Evolutionary conservation across 1,284 basidiomycete species (phyloP), one percentile per base, ranked within the genome.

Genomic region (Pseudozyma sp.): DNA sequence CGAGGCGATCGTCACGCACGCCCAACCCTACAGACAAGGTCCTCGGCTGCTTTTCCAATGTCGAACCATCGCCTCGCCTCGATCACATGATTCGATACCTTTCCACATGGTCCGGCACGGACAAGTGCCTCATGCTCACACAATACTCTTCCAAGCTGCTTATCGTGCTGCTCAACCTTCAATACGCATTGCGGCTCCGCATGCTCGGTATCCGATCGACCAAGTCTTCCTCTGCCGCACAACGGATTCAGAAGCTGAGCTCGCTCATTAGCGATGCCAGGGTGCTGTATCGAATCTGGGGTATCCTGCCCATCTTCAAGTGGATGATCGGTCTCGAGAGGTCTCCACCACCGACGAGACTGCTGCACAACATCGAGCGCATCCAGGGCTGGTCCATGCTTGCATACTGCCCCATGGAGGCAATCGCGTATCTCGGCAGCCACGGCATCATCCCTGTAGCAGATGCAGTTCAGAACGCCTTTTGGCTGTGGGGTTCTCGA

Each of bases 311-410:
- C 39, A 84, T 84, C 54, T 24, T 83, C 53, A 74, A 84, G 66
- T 84, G 82, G 82, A 83, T 84, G 78, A 76, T 82, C 47, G 59
- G 71, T 34, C 46, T 84, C 11, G 82, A 83, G 63, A 58, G 77
- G 29, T 59, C 68, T 1, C 80, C 79, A 24, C 82, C 81, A 17
- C 79, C 79, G 2, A 82, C 79, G 1, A 48, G 75, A 19, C 59
- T 81, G 33, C 59, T 84, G 50, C 79, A 80, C 68, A 77, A 79
- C 56, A 78, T 84, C 33, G 82, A 84, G 73, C 71, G 82, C 6
- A 73, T 84, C 34, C 82, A 84, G 64, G 82, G 80, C 34, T 81
- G 79, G 78, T 77, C 77, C 8, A 84, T 84, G 82, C 66, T 84
- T 17, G 55, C 78, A 8, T 84, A 83, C 68, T 81, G 79, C 59